Evolutionary conservation across 345 rosid genomes (phyloP).

Genomic region (Nephelium lappaceum): DNA sequence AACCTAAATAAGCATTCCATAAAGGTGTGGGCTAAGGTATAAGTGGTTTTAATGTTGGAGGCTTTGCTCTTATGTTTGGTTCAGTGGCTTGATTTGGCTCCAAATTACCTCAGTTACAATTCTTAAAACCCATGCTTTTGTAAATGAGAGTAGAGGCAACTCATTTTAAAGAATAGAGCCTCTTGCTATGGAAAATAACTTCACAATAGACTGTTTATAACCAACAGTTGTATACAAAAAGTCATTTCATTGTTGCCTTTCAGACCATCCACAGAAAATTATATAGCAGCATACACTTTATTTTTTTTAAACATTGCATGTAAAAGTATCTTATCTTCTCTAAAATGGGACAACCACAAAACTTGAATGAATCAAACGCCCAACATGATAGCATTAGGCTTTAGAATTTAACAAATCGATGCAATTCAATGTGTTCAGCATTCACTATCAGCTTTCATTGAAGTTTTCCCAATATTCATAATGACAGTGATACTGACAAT

Average conservation of each 20-base stretch:
- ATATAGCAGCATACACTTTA: neutral
- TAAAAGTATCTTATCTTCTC: neutral
- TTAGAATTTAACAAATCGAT: neutral
- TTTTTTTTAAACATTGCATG: neutral
- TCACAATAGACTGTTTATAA: neutral
- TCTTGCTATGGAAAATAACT: neutral
- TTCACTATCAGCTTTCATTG: neutral
- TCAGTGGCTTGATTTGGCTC: neutral
- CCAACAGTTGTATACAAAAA: neutral
- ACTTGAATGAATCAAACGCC: neutral
- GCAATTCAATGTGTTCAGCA: neutral
- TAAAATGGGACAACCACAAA: neutral
- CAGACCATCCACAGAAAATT: too few relatives aligned
- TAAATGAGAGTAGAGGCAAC: neutral
- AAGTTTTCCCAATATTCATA: neutral
- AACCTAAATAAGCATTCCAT: neutral
- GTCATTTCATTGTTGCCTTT: neutral
- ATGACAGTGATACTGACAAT: neutral
- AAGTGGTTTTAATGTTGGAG: neutral
- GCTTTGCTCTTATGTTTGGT: neutral
- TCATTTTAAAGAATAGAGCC: neutral
- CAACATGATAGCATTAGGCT: neutral
- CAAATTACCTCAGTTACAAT: neutral
- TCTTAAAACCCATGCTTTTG: neutral
- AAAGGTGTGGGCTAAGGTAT: neutral